Evolutionary conservation across 1,284 basidiomycete genomes (phyloP).

Genomic region (Ceraceosorus bombacis): DNA sequence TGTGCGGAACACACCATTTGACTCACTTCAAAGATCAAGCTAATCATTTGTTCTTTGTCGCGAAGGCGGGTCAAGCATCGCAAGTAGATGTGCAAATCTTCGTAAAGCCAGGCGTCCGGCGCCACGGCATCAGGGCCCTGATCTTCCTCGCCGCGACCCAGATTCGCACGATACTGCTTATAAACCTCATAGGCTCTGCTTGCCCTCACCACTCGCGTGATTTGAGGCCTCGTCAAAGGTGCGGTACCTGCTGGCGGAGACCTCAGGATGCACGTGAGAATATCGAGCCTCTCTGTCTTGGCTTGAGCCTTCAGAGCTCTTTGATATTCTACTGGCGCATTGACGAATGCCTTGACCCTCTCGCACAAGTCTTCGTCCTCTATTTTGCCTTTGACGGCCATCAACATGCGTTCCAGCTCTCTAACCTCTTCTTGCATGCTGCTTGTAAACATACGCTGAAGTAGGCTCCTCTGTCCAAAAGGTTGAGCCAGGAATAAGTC

Average conservation of each 20-base stretch:
- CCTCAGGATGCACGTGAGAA: constrained; percentile 75
- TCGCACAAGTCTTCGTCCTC: constrained; percentile 79
- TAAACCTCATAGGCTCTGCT: constrained; percentile 42
- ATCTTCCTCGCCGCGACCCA: constrained; percentile 53
- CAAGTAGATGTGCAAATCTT: constrained; percentile 44
- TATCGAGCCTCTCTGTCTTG: constrained; percentile 64
- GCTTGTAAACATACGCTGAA: constrained; percentile 79
- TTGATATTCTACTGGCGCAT: constrained; percentile 80
- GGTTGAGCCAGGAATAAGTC: constrained; percentile 97
- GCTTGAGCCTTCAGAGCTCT: constrained; percentile 50
- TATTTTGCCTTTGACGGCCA: constrained; percentile 75
- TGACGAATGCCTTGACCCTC: constrained; percentile 77
- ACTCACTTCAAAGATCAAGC: constrained; percentile 66
- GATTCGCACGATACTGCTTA: constrained; percentile 29
- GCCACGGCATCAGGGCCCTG: constrained; percentile 53
- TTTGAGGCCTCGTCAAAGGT: constrained; percentile 29
- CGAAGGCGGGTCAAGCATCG: constrained; percentile 55
- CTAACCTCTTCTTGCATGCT: constrained; percentile 82
- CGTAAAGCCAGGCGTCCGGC: constrained; percentile 46
- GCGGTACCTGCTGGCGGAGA: constrained; percentile 63
- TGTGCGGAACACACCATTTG: too few relatives aligned
- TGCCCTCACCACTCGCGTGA: constrained; percentile 39
- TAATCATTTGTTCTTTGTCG: constrained; percentile 87
- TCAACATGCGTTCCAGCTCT: constrained; percentile 73
- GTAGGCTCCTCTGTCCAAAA: constrained; percentile 80